Base-by-base conservation (phyloP, 495 filamentous ascomycete genomes). In the Trichoderma asperelloides region DNA sequence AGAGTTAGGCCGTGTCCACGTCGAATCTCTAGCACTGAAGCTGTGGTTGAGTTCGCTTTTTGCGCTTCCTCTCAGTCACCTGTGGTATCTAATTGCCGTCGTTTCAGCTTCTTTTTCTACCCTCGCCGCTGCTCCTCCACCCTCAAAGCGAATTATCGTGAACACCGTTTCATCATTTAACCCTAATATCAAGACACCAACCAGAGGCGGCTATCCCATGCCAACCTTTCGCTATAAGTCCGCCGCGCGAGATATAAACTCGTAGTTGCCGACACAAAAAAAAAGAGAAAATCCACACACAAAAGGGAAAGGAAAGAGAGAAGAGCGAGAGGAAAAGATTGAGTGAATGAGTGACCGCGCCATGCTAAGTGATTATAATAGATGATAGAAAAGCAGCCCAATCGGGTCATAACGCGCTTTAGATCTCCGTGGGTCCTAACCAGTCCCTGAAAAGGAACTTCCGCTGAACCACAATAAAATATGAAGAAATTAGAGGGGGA, bases 331-430 rank as follows among this genome's bases (percentile, higher is more conserved):
- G 33, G 33, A n/a, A 49, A n/a, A 15, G 45, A n/a, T 3, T n/a
- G 16, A 49, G 45, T 21, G 47, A 51, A 51, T 51, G 47, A 51
- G 47, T 51, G 47, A 51, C n/a, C 47, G 47, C 55, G 55, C 55
- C 55, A 13, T 60, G 55, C 55, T 60, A 25, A 28, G 25, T 30
- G 16, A 11, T 60, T 28, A 30, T 60, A 60, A 47, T 47, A 47
- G n/a, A 47, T n/a, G 47, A 51, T 9, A 51, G 47, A 60, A 30
- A 60, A 30, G 27, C 9, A 28, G 16, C 23, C 55, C 15, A 13
- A 60, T 60, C 55, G 55, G 27, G 55, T 23, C 27, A 25, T 60
- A 15, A 30, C 11, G 55, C n/a, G 55, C 16, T 60, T 27, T 21
- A 27, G 55, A 18, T 28, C 9, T n/a, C 55, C 55, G 27, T 15